Evolutionary conservation across 345 rosid genomes (phyloP).

Genomic region (Litchi chinensis): DNA sequence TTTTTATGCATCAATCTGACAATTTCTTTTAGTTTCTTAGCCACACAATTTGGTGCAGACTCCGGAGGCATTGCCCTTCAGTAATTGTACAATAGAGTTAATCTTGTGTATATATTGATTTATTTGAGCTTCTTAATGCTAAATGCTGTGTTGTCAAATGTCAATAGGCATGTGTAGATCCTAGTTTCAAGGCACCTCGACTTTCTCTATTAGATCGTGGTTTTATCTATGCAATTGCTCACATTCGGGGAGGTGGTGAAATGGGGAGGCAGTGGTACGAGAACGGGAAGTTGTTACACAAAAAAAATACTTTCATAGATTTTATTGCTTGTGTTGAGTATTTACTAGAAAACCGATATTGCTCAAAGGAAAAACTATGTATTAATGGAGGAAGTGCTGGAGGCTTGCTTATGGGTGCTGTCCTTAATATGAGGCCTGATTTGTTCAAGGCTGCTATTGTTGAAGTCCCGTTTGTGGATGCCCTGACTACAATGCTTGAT

Average conservation of each 20-base stretch:
- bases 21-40: slow-evolving; percentile 14
- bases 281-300: too few relatives aligned
- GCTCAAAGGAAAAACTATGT: too few relatives aligned
- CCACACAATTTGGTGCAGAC: neutral
- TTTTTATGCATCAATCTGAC: neutral
- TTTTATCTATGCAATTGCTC: slow-evolving; percentile 81
- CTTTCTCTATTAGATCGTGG: slow-evolving; percentile 91
- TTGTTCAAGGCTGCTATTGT: too few relatives aligned
- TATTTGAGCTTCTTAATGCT: slow-evolving; percentile 1
- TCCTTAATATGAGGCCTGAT: too few relatives aligned
- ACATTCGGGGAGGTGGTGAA: slow-evolving; percentile 97
- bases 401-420: too few relatives aligned
- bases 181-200: slow-evolving; percentile 71
- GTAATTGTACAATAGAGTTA: neutral
- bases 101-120: neutral
- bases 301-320: too few relatives aligned
- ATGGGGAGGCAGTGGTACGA: slow-evolving; percentile 97
- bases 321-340: too few relatives aligned
- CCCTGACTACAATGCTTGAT: too few relatives aligned
- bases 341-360: too few relatives aligned
- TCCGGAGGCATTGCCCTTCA: too few relatives aligned
- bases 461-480: too few relatives aligned
- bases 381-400: too few relatives aligned
- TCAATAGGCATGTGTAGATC: slow-evolving; percentile 66
- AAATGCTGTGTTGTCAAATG: slow-evolving; percentile 19